Evolutionary conservation across 2,329 filamentous ascomycete species (phyloP), one percentile per base, ranked within the genome.

Genomic region (Ilyonectria mors-panacis): DNA sequence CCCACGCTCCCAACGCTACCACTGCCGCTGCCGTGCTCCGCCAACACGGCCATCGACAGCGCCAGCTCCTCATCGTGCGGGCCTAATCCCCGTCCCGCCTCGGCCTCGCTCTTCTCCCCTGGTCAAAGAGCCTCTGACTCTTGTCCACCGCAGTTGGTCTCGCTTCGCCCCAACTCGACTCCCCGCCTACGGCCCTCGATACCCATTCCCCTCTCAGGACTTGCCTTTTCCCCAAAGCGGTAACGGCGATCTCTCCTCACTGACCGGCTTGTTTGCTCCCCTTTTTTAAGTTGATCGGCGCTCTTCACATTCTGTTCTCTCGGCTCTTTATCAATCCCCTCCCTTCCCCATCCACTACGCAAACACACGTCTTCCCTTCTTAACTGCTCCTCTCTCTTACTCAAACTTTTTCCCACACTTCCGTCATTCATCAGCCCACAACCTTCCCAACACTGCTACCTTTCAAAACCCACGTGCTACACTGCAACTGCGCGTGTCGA

Each of bases 251-350:
- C 75, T 66, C 73, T 69, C 65, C 69, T 75, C 73, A 71, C 70
- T 66, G 62, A 65, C 63, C 56, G 42, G 63, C 67, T 47, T 61
- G 63, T 65, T 65, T 63, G 51, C 72, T 74, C 68, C 66, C 72
- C 62, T 66, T 75, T 74, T 76, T 75, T 74, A 67, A 76, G 72
- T 74, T 77, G 75, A 73, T 73, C 67, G 65, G 68, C 71, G 61
- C 63, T 71, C 70, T 63, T 71, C 65, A 63, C 61, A 65, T 71
- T 68, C 48, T 64, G 65, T 71, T 68, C 63, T 50, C 68, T 62
- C 66, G 60, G 59, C 53, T 68, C 67, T 72, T 73, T 73, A 71
- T 76, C 72, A 70, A 72, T 66, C 67, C 72, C 73, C 63, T 55
- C 44, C 62, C 45, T 61, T 66, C 62, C 69, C 65, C 63, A 35